Conservation (phyloP, 2,329 filamentous ascomycete species). For the Cladosporium halotolerans region DNA sequence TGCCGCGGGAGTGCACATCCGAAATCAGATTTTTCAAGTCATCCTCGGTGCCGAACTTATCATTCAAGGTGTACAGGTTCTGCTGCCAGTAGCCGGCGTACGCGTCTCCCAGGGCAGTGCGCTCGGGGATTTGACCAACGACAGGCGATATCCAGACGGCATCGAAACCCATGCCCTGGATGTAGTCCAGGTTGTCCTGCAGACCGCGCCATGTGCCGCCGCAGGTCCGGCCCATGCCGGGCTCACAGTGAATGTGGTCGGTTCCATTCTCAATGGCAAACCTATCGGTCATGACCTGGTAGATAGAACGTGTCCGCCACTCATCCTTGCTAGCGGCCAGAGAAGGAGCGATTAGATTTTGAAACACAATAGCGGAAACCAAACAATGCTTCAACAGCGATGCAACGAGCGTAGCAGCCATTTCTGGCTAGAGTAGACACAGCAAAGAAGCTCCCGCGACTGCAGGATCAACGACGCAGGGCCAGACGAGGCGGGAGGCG, state of each 20-base stretch:
- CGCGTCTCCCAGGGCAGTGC: conserved; percentile 38
- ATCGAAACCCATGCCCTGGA: conserved; percentile 38
- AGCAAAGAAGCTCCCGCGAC: background rate
- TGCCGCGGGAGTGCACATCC: conserved; percentile 49
- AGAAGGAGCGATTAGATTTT: conserved; percentile 4
- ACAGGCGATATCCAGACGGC: conserved; percentile 46
- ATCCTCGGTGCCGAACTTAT: conserved; percentile 51
- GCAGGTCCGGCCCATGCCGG: conserved; percentile 27
- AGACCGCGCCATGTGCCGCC: conserved; percentile 39
- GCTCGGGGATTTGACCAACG: conserved; percentile 36
- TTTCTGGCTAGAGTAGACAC: background rate
- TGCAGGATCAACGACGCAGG: background rate
- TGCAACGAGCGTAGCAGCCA: conserved; percentile 5
- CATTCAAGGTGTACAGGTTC: conserved; percentile 49
- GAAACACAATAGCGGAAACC: conserved; percentile 2
- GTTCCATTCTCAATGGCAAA: conserved; percentile 27
- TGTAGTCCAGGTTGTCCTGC: conserved; percentile 38
- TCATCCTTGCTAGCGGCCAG: conserved; percentile 28
- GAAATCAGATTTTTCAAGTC: conserved; percentile 54
- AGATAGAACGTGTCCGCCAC: conserved; percentile 34
- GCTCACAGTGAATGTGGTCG: conserved; percentile 22
- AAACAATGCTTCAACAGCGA: background rate
- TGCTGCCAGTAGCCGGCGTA: conserved; percentile 51
- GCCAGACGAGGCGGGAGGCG: background rate
- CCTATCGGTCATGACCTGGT: conserved; percentile 37